phyloP scores from a whole-genome alignment of 2,329 filamentous ascomycete species.

The Penicillium sp. region DNA sequence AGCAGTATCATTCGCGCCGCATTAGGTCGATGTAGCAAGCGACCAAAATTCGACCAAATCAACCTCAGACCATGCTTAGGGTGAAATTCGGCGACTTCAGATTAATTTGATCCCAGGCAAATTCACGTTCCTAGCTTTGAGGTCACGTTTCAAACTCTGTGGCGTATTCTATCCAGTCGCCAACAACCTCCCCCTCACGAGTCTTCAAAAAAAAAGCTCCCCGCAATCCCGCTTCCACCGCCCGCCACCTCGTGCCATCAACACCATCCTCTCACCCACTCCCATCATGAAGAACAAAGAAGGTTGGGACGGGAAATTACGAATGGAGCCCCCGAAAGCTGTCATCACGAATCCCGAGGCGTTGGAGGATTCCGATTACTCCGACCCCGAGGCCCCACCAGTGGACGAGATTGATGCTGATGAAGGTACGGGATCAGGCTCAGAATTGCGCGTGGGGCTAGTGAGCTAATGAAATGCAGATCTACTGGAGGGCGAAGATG shows the following conservation, averaged over 20 bases:
- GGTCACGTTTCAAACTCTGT: not conserved
- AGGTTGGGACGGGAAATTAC: constrained; percentile 50
- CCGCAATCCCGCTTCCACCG: constrained; percentile 21
- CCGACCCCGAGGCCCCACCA: constrained; percentile 66
- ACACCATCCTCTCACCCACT: constrained; percentile 2
- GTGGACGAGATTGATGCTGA: constrained; percentile 78
- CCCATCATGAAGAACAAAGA: constrained; percentile 42
- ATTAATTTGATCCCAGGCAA: not conserved
- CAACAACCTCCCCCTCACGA: not conserved
- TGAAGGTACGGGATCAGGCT: constrained; percentile 60
- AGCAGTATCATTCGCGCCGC: constrained; percentile 1
- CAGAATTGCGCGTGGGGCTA: not conserved
- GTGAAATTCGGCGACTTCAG: not conserved
- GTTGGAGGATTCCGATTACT: constrained; percentile 81
- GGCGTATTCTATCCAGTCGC: not conserved
- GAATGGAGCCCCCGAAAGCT: constrained; percentile 63
- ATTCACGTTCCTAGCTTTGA: not conserved
- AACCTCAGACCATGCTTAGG: not conserved
- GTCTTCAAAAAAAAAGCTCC: constrained; percentile 15
- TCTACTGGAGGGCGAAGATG: constrained; percentile 59
- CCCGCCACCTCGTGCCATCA: constrained; percentile 9
- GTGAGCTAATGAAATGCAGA: constrained; percentile 40
- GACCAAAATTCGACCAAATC: not conserved
- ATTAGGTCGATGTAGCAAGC: constrained; percentile 19
- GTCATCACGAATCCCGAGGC: constrained; percentile 76